Base-by-base conservation (phyloP, 805 yeast species). In the Metschnikowia reukaufii region DNA sequence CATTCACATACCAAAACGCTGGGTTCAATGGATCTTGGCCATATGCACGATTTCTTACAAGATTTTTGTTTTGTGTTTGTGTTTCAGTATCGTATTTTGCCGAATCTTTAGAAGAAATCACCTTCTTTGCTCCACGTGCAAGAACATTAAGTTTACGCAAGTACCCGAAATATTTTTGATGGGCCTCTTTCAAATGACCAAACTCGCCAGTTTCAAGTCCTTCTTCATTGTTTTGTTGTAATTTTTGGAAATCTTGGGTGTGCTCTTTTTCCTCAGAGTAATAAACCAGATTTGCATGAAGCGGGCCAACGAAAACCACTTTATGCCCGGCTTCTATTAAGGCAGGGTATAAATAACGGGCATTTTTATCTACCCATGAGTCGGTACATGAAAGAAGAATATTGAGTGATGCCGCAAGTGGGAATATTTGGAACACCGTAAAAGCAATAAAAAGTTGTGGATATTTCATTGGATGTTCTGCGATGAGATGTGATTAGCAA, bases 331-430 rank as follows among this genome's bases (percentile, higher is more conserved):
- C 58, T 2, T 59, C 63, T 39, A 56, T 52, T 33, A 71, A 56
- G 16, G 61, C 59, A 15, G 62, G 50, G 47, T 66, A 60, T 30
- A 70, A 50, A 29, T 51, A 54, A 12, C 74, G 53, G 15, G 61
- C 50, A 49, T 68, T 67, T 44, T 64, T 68, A 13, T 68, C 58
- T 9, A 66, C 73, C 74, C 74, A 70, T 5, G 67, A 60, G 49
- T 69, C 73, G 3, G 68, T 58, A 21, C 67, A 53, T 5, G 72
- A 52, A 20, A 70, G 33, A 17, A 69, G 47, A 18, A 69, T 64
- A 39, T 67, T 65, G 41, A 68, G 54, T 7, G 61, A 55, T 6
- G 48, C 23, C 1, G 20, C 56, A 18, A 43, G 25, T 9, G 50
- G 49, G 13, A 50, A 25, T 2, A 44, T 4, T 12, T 17, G 16